These are phyloP conservation scores for Alternaria sp. DNA, from an alignment of 2,329 filamentous ascomycete genomes.

Conservation along the genomic window DNA sequence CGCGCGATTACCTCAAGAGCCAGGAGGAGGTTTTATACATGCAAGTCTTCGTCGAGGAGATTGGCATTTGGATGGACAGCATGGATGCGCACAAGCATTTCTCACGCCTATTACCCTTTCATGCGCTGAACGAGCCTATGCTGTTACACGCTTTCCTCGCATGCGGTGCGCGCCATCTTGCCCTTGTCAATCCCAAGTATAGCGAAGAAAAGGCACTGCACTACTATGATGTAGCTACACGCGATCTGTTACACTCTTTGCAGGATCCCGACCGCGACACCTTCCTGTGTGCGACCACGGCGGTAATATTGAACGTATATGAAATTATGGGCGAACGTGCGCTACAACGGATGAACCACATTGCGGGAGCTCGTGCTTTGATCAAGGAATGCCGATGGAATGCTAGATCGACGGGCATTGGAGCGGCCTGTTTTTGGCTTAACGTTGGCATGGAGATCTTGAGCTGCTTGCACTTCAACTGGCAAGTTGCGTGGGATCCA, in stretches of 20 bases:
- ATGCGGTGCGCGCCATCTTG: conserved; percentile 84
- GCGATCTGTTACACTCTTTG: conserved; percentile 76
- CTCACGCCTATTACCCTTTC: conserved; percentile 81
- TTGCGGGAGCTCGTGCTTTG: conserved; percentile 81
- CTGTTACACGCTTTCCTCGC: conserved; percentile 88
- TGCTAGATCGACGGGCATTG: conserved; percentile 78
- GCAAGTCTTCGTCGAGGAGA: conserved; percentile 90
- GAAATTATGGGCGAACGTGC: conserved; percentile 89
- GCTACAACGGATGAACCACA: conserved; percentile 86
- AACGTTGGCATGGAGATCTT: conserved; percentile 92
- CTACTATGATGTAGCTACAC: conserved; percentile 88
- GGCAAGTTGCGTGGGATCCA: conserved; percentile 86
- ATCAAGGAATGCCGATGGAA: conserved; percentile 93
- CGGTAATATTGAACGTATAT: conserved; percentile 89
- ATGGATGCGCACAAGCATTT: conserved; percentile 89
- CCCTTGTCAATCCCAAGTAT: conserved; percentile 73
- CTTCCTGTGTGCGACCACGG: conserved; percentile 84
- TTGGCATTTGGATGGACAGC: conserved; percentile 93
- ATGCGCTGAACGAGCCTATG: conserved; percentile 84
- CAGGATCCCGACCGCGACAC: conserved; percentile 88
- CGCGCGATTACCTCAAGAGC: conserved; percentile 72
- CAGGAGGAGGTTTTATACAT: conserved; percentile 87
- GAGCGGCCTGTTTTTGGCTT: conserved; percentile 91
- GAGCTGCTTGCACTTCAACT: conserved; percentile 86
- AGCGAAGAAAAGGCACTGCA: conserved; percentile 79